Evolutionary conservation across 208 protist genomes (phyloP).

Genomic region (Wallacemonas sp.): DNA sequence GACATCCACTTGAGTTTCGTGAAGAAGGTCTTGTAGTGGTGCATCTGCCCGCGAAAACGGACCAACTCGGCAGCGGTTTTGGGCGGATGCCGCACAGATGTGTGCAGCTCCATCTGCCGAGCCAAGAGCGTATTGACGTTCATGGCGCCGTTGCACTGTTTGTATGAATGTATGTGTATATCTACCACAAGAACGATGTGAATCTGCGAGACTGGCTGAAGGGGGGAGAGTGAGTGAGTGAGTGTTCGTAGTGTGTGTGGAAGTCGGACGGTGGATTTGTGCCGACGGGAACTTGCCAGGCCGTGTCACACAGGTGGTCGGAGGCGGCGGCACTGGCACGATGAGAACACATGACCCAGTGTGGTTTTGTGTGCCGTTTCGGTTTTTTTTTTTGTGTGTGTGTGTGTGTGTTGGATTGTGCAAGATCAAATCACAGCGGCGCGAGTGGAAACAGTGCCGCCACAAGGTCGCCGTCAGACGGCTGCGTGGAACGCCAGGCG

Average conservation of each 20-base stretch:
- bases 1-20: conserved; percentile 45
- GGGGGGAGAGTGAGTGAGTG: too few relatives aligned
- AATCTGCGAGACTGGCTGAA: too few relatives aligned
- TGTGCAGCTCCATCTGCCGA: conserved; percentile 91
- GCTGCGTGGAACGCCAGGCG: background rate
- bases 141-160: conserved; percentile 29
- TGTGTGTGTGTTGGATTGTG: too few relatives aligned
- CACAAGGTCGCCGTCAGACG: background rate
- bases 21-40: conserved; percentile 69
- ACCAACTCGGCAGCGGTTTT: conserved; percentile 60
- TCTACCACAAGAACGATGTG: too few relatives aligned
- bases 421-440: background rate
- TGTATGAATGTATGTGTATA: background rate
- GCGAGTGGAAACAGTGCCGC: conserved; percentile 4
- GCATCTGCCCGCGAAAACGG: conserved; percentile 61
- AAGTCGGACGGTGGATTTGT: too few relatives aligned
- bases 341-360: too few relatives aligned
- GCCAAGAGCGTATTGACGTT: conserved; percentile 66
- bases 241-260: too few relatives aligned
- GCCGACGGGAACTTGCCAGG: too few relatives aligned
- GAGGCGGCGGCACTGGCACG: too few relatives aligned
- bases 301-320: too few relatives aligned
- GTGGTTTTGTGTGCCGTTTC: too few relatives aligned
- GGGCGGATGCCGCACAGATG: conserved; percentile 68
- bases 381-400: background rate